Evolutionary conservation across 179 eudicot genomes (phyloP), one percentile per base, ranked within the genome.

Genomic region (Silene coronaria): DNA sequence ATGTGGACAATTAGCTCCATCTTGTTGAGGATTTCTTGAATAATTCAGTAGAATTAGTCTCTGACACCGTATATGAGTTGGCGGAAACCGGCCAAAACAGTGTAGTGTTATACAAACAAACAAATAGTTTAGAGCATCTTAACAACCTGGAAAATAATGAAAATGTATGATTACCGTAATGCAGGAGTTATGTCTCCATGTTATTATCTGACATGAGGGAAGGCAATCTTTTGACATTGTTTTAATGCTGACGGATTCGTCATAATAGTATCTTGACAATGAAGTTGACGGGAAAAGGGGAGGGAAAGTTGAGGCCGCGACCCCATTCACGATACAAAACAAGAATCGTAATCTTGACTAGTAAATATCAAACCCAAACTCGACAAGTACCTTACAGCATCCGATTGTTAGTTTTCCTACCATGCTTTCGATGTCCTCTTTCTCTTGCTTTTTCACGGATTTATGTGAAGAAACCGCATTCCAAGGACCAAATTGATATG

Each of bases 111-210:
- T 22, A 21, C 38, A 27, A 38, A 72, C 3, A 22, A 55, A 21
- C 38, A 27, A 72, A 53, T 48, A 55, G 26, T 17, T 34, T 1
- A 17, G 42, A 17, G 42, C 30, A 75, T 75, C 62, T 65, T 76
- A 62, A 81, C 80, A 62, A 53, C 78, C 80, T 77, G 80, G 71
- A 38, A 8, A 8, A 38, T 38, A 38, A 38, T 38, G 11, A 12
- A 80, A 59, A 11, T 71, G 73, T 76, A 53, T 48, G 53, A 62
- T 80, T 77, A 30, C 65, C 38, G 75, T 73, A 42, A 48, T 22
- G 75, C 67, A 0, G 48, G 67, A 76, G 77, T 28, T 26, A 45
- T 27, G 70, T 19, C 17, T 59, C 32, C 32, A 61, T 67, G 17
- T 48, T 48, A 48, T 48, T 48, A 3, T 13, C 57, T 48, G 3